Evolutionary conservation across 805 yeast species (phyloP).

Genomic region (Ogataea methylovora): DNA sequence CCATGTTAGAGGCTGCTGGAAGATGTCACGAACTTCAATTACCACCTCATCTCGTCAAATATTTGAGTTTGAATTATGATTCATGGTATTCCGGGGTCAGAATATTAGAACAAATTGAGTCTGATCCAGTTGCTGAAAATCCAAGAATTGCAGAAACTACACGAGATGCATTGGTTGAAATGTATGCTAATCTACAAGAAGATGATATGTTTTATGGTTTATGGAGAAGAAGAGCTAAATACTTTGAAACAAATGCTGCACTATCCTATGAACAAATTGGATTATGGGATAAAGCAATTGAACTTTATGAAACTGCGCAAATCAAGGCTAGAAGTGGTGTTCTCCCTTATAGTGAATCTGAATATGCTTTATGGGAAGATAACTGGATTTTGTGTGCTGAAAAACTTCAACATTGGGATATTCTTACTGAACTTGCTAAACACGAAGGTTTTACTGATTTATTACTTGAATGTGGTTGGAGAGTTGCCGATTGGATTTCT

Average conservation of each 20-base stretch:
- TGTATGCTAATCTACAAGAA: conserved; percentile 83
- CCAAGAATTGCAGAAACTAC: conserved; percentile 75
- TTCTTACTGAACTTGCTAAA: conserved; percentile 89
- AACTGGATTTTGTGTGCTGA: conserved; percentile 98
- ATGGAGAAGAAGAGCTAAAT: conserved; percentile 96
- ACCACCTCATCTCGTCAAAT: conserved; percentile 92
- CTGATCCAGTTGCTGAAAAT: conserved; percentile 41
- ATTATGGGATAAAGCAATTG: conserved; percentile 89
- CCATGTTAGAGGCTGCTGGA: conserved; percentile 78
- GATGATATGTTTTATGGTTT: conserved; percentile 96
- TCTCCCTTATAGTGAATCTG: conserved; percentile 90
- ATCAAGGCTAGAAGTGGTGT: conserved; percentile 94
- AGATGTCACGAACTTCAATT: conserved; percentile 64
- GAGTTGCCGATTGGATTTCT: conserved; percentile 97
- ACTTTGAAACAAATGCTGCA: conserved; percentile 87
- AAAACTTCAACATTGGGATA: conserved; percentile 96
- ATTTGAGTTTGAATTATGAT: conserved; percentile 77
- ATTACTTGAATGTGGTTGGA: conserved; percentile 97
- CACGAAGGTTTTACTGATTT: conserved; percentile 97
- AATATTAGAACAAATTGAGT: conserved; percentile 66
- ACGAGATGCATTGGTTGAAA: conserved; percentile 83
- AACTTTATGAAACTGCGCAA: conserved; percentile 92
- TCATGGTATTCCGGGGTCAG: conserved; percentile 89
- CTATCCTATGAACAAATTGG: conserved; percentile 93
- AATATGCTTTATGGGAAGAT: conserved; percentile 96